Evolutionary conservation across 176 grass and related monocot species (phyloP).

Genomic region (Zea mays): Zm-B73-REFERENCE-NAM-5.0 NC_050096.1:80667001-80667500

Average conservation of each 20-base stretch:
- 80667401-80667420: constrained; percentile 68
- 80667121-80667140: constrained; percentile 61
- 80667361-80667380: constrained; percentile 83
- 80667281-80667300: constrained; percentile 35
- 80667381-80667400: constrained; percentile 71
- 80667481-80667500: background rate
- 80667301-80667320: constrained; percentile 41
- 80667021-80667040: constrained; percentile 75
- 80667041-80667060: constrained; percentile 80
- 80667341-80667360: constrained; percentile 75
- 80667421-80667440: constrained; percentile 56
- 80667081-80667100: constrained; percentile 53
- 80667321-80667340: constrained; percentile 80
- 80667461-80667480: constrained; percentile 11
- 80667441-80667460: constrained; percentile 55
- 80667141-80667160: constrained; percentile 60
- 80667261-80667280: constrained; percentile 15
- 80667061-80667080: constrained; percentile 80
- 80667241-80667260: constrained; percentile 7
- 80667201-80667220: constrained; percentile 70
- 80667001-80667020: constrained; percentile 91
- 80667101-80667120: constrained; percentile 41
- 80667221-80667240: constrained; percentile 69
- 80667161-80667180: constrained; percentile 67
- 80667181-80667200: constrained; percentile 68